These are phyloP conservation scores for Diaporthe ilicicola DNA, from an alignment of 2,329 filamentous ascomycete genomes.

Conservation along the genomic window DNA sequence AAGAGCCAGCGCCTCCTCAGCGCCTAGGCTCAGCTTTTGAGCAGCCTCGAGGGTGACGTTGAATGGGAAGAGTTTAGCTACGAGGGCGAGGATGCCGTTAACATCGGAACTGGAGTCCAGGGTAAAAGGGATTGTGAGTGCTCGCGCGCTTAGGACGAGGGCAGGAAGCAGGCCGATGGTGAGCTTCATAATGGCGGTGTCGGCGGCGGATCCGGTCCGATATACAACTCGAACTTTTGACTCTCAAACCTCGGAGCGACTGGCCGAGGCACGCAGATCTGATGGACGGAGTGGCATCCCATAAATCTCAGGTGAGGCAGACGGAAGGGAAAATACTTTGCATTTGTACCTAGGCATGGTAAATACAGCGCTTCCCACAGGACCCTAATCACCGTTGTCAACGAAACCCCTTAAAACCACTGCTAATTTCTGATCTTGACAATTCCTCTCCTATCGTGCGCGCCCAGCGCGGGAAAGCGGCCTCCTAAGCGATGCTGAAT, in stretches of 20 bases:
- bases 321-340: background rate
- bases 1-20: conserved; percentile 7
- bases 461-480: background rate
- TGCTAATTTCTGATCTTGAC: background rate
- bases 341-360: background rate
- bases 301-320: background rate
- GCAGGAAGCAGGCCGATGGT: background rate
- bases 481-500: conserved; percentile 15
- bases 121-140: background rate
- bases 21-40: background rate
- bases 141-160: conserved; percentile 6
- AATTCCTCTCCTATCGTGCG: background rate
- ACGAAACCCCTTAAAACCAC: background rate
- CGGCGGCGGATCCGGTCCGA: background rate
- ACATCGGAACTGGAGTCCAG: background rate
- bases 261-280: background rate
- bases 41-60: background rate
- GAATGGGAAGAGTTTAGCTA: conserved; percentile 23
- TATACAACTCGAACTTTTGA: background rate
- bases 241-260: background rate
- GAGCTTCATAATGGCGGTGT: conserved; percentile 18
- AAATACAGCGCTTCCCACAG: no score
- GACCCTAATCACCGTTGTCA: background rate
- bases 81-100: conserved; percentile 19
- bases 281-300: background rate